Evolutionary conservation across 805 yeast genomes (phyloP).

Genomic region (Zygosaccharomyces bailii): DNA sequence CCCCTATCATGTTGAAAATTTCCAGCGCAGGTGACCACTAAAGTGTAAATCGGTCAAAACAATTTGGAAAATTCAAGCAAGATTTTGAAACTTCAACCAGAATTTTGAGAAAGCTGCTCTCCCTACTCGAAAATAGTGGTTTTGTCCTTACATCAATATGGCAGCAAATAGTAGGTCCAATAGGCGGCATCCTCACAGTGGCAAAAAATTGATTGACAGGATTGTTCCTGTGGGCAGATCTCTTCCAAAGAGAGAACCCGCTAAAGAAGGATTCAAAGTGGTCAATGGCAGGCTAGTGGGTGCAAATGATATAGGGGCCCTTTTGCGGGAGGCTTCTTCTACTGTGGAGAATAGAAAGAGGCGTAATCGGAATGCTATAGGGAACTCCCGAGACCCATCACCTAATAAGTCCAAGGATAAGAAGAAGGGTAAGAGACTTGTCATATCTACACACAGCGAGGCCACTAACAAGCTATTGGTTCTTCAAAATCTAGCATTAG

Average conservation of each 20-base stretch:
- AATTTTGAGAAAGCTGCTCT: too few species aligned
- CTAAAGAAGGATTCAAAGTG: slow-evolving; percentile 22
- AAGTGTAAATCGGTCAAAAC: not conserved
- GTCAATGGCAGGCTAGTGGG: slow-evolving; percentile 30
- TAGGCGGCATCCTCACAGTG: slow-evolving; percentile 7
- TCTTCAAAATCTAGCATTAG: slow-evolving; percentile 28
- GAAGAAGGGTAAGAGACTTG: slow-evolving; percentile 15
- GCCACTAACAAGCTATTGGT: slow-evolving; percentile 18
- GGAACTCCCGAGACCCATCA: not conserved
- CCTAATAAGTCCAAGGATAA: not conserved
- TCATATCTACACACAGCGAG: slow-evolving; percentile 23
- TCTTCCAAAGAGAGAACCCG: slow-evolving; percentile 7
- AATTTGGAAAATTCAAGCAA: not conserved
- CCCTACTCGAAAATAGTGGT: too few species aligned
- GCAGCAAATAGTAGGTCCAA: slow-evolving; percentile 11
- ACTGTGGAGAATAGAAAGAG: slow-evolving; percentile 12
- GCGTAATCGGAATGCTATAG: slow-evolving; percentile 1
- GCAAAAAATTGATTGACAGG: slow-evolving; percentile 17
- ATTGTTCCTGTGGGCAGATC: slow-evolving; percentile 12
- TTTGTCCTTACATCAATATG: too few species aligned
- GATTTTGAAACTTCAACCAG: too few species aligned
- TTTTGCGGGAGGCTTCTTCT: slow-evolving; percentile 20
- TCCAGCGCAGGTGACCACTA: slow-evolving; percentile 2
- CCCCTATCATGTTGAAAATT: slow-evolving; percentile 5
- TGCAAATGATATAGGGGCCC: slow-evolving; percentile 27